These are phyloP conservation scores for Lenwebbia sp. DNA, from an alignment of 345 rosid genomes.

Conservation along the genomic window DNA sequence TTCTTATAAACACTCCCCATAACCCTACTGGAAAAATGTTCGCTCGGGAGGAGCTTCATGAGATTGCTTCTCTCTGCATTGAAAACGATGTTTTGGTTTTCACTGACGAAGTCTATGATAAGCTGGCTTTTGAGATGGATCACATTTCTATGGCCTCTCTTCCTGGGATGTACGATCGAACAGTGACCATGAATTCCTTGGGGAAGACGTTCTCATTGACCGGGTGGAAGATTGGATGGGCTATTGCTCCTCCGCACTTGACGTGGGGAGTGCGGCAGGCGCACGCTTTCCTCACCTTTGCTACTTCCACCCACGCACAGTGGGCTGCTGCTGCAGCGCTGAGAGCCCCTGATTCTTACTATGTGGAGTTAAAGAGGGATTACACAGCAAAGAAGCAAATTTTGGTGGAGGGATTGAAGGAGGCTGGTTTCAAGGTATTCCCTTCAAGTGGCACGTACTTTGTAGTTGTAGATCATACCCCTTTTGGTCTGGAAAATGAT, in stretches of 20 bases:
- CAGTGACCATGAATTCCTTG: constrained; percentile 83
- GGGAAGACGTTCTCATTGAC: constrained; percentile 95
- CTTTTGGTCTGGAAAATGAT: constrained; percentile 69
- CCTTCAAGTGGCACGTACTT: constrained; percentile 96
- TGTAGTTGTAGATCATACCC: constrained; percentile 84
- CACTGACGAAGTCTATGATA: constrained; percentile 86
- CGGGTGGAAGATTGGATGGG: constrained; percentile 99
- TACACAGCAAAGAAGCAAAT: constrained; percentile 71
- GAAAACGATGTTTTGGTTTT: constrained; percentile 84
- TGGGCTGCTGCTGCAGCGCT: constrained; percentile 69
- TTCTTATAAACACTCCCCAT: constrained; percentile 85
- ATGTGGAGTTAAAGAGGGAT: constrained; percentile 60
- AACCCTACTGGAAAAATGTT: constrained; percentile 98
- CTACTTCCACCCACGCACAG: constrained; percentile 82
- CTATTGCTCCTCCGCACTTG: constrained; percentile 78
- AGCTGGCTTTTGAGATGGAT: constrained; percentile 86
- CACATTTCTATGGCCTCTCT: constrained; percentile 88
- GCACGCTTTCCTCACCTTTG: constrained; percentile 81
- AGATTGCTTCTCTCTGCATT: constrained; percentile 67
- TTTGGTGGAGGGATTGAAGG: constrained; percentile 73
- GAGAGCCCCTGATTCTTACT: constrained; percentile 73
- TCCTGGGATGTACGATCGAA: constrained; percentile 87
- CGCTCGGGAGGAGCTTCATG: constrained; percentile 55
- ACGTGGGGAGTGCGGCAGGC: constrained; percentile 93
- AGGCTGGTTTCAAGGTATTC: constrained; percentile 77